Base-by-base conservation (phyloP, 2,329 filamentous ascomycete genomes). In the Aspergillus sp. region DNA sequence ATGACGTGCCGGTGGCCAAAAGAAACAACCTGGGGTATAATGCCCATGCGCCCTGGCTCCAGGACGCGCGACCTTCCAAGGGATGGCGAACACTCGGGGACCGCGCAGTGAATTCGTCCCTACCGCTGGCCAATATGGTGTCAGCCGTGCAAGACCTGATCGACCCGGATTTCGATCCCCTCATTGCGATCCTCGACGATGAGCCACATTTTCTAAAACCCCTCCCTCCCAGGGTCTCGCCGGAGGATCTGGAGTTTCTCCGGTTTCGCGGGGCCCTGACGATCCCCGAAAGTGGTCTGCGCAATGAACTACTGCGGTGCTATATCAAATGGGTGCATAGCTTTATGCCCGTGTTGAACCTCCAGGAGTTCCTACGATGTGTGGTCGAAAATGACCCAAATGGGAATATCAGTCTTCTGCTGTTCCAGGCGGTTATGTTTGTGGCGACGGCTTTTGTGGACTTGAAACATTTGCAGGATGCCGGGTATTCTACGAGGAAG, bases 391-490 rank as follows among this genome's bases (percentile, higher is more conserved):
- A 63, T 82, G 87, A 92, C 65, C 88, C 87, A 3, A 76, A 80
- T 44, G 79, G 82, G 52, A 85, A 86, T 68, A 80, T 90, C 58
- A 95, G 91, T 72, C 75, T 96, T 60, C 80, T 96, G 52, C 76
- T 95, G 1, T 95, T 94, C 68, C 91, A 96, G 65, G 88, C 90
- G n/a, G 86, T 95, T 58, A 93, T 95, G 88, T 96, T 95, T 67
- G 86, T 89, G 3, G 90, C 88, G 1, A 88, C 88, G 0, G 89
- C 90, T 0, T 95, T 92, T 67, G 85, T 95, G 51, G 89, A 93
- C 62, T 84, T 89, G 70, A 81, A 85, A 52, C 79, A 84, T 62
- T 76, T 96, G 50, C 84, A 82, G 35, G 82, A 84, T 52, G 89
- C 87, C 19, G 91, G 91, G 1, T 95, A 88, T 67, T 69, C 80